Conservation (phyloP, 768 basidiomycete genomes). For the Macrolepiota fuliginosa region DNA sequence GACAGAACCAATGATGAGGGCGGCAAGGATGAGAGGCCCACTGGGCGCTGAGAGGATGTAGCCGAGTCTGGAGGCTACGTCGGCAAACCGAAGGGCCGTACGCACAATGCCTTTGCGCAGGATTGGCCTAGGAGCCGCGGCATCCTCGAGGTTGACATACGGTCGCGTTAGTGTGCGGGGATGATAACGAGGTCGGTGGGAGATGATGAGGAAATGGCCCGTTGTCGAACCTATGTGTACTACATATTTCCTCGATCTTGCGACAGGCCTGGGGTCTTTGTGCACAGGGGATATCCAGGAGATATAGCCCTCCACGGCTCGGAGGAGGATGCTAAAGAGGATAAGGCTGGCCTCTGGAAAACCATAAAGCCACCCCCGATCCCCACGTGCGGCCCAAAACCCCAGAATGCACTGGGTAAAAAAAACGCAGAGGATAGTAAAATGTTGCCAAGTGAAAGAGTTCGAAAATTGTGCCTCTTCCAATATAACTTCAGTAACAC, state of each 20-base stretch:
- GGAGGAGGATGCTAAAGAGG: background rate
- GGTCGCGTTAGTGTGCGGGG: background rate
- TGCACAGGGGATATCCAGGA: background rate
- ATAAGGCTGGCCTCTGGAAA: background rate
- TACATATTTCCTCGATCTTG: background rate
- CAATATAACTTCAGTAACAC: background rate
- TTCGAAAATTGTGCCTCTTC: background rate
- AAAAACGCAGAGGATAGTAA: background rate
- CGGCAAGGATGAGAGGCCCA: background rate
- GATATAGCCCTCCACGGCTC: background rate
- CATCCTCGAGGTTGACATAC: constrained; percentile 3
- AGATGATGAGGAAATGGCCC: background rate
- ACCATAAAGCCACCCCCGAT: background rate
- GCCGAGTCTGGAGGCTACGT: background rate
- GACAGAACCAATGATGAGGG: background rate
- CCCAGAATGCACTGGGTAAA: background rate
- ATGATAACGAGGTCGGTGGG: background rate
- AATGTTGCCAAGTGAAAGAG: background rate
- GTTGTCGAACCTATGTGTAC: background rate
- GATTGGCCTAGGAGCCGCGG: background rate
- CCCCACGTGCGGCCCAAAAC: background rate
- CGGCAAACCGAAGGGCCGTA: background rate
- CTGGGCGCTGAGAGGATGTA: background rate
- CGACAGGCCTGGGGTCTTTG: background rate
- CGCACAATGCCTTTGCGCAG: background rate